phyloP scores from a whole-genome alignment of 1,284 basidiomycete genomes.

The Mycosarcoma maydis region DNA sequence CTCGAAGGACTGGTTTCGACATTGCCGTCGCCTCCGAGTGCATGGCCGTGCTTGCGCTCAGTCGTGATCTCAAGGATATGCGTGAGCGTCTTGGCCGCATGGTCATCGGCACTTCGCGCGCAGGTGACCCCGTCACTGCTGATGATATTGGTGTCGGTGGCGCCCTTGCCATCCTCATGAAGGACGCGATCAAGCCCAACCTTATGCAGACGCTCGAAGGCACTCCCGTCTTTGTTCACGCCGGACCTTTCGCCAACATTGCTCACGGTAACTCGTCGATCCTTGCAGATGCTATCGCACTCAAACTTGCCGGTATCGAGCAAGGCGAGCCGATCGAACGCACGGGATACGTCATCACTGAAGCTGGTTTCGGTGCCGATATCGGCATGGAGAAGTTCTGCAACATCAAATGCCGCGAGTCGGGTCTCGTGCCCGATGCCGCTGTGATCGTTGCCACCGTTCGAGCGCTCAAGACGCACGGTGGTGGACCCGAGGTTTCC shows the following conservation, averaged over 20 bases:
- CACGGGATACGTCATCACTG: slow-evolving; percentile 94
- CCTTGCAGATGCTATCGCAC: slow-evolving; percentile 91
- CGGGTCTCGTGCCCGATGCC: slow-evolving; percentile 91
- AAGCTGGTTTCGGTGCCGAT: slow-evolving; percentile 98
- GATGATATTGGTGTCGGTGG: slow-evolving; percentile 97
- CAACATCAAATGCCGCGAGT: slow-evolving; percentile 98
- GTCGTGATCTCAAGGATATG: slow-evolving; percentile 90
- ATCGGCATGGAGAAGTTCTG: slow-evolving; percentile 90
- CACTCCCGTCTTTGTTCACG: slow-evolving; percentile 98
- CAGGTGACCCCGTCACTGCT: slow-evolving; percentile 90
- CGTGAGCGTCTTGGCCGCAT: slow-evolving; percentile 86
- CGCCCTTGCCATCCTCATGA: slow-evolving; percentile 95
- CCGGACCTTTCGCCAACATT: slow-evolving; percentile 98
- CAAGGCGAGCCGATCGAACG: slow-evolving; percentile 82
- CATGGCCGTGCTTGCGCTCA: slow-evolving; percentile 96
- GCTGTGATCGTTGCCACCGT: slow-evolving; percentile 96
- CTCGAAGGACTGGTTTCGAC: slow-evolving; percentile 90
- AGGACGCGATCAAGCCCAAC: slow-evolving; percentile 99
- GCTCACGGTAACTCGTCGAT: slow-evolving; percentile 99
- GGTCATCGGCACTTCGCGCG: slow-evolving; percentile 95
- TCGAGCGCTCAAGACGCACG: slow-evolving; percentile 98
- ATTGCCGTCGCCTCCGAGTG: slow-evolving; percentile 97
- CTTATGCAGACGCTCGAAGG: slow-evolving; percentile 99
- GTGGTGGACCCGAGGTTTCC: slow-evolving; percentile 94
- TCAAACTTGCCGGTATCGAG: slow-evolving; percentile 97